Evolutionary conservation across 306 rosid genomes (phyloP), one percentile per base, ranked within the genome.

Genomic region (Dicorynia guianensis): DNA sequence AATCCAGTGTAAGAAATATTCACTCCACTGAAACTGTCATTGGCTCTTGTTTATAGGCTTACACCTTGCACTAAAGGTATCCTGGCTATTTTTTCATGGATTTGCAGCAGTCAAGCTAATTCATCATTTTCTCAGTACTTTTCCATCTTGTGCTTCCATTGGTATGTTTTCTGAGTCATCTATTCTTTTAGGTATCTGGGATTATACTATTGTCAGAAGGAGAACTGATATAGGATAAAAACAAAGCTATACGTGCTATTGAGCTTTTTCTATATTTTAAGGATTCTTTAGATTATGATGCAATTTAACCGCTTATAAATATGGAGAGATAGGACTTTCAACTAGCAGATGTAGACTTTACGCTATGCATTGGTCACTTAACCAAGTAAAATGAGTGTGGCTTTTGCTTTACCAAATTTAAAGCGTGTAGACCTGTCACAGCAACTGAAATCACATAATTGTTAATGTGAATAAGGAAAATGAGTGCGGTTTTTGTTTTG

Each of bases 101-200:
- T 81, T 92, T 69, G 92, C 86, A 4, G 93, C 96, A 8, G 90
- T 89, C 58, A 92, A 82, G 78, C 78, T 95, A 48, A 89, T 92
- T 75, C 91, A 70, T 76, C 91, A 92, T 85, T 84, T 90, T 70
- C 90, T 95, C 30, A 35, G 20, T 70, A 85, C 93, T 79, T 95
- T 95, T 70, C 97, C 99, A 1, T 86, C 88, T 64, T 92, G 97
- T 86, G 93, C 97, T 82, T 95, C 97, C 68, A 82, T 92, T 46
- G 99, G 99, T 95, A 85, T 58, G 90, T 66, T n/a, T 53, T 54
- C 72, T 67, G 34, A 20, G 46, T 47, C 11, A 8, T 5, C 19
- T 57, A 38, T 52, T 69, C 35, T 76, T 61, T 33, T 72, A 6
- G 12, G 69, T 57, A 10, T 63, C 61, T 54, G 18, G 63, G 55